Percentiles rank a stretch among this genome's conserved stretches.
Evolutionary conservation across 345 rosid genomes (phyloP).

Genomic region (Moringa oleifera): DNA sequence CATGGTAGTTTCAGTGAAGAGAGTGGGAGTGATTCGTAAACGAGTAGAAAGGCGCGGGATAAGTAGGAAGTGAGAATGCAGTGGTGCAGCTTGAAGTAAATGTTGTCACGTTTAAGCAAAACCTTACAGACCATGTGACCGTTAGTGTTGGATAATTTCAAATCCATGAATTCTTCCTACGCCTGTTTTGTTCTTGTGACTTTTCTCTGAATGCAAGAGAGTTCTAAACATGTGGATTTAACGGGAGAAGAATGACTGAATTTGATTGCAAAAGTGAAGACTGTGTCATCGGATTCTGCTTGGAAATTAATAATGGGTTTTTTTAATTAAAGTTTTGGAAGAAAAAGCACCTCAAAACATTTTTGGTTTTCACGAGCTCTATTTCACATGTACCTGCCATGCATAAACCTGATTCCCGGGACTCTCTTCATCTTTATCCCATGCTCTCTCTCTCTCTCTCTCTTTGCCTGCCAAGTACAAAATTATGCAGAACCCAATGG

Average conservation of each 20-base stretch:
- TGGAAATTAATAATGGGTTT: too few species aligned
- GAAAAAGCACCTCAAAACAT: conserved; percentile 16
- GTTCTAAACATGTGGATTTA: not conserved
- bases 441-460: conserved; percentile 14
- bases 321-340: too few species aligned
- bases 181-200: not conserved
- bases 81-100: conserved; percentile 36
- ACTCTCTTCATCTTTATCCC: conserved; percentile 30
- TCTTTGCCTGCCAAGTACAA: not conserved
- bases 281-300: conserved; percentile 20
- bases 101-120: conserved; percentile 46
- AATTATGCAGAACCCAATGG: too few species aligned
- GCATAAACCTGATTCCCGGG: conserved; percentile 35
- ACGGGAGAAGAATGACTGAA: too few species aligned
- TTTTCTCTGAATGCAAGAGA: not conserved
- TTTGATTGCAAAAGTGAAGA: too few species aligned
- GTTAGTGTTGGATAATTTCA: conserved; percentile 26
- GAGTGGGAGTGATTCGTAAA: conserved; percentile 11
- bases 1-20: conserved; percentile 20
- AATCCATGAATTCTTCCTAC: not conserved
- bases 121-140: conserved; percentile 43
- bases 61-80: conserved; percentile 29
- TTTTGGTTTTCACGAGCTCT: conserved; percentile 35
- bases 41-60: conserved; percentile 34
- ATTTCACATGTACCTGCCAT: conserved; percentile 29